Base-by-base conservation (phyloP, 768 basidiomycete genomes). In the Termitomyces sp. region DNA sequence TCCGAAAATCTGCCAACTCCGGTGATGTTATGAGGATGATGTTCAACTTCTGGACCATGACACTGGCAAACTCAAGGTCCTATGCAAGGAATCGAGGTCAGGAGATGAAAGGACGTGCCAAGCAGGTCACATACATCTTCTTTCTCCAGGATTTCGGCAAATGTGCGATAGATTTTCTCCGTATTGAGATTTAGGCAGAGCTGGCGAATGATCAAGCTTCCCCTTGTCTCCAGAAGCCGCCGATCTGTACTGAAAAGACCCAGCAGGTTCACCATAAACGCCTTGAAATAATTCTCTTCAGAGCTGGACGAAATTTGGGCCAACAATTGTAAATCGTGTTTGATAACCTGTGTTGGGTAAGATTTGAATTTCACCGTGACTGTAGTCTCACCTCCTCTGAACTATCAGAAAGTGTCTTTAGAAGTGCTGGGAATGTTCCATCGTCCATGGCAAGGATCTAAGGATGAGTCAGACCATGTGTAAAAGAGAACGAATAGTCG, bases 51-150 rank as follows among this genome's bases (percentile, higher is more conserved):
- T 97, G 94, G 16, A 99, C 94, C 70, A 99, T 98, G 60, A 92
- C 89, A 65, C 94, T 93, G 2, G 96, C 95, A 70, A 98, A 98
- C 70, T 98, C 97, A 43, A 98, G 82, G 69, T 99, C 97, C 93
- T 96, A 58, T 30, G 28, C 28, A 13, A 5, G 52, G 33, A 28
- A 24, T 62, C 47, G 53, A 59, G 18, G 46, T 10, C 24, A 38
- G n/a, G 20, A 30, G 54, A 55, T 18, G 28, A 4, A 54, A 22
- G 47, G 20, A 11, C 13, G 22, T 22, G 5, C 14, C 28, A 26
- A 28, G 2, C 14, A 35, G 18, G 30, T 13, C 0, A 68, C 81
- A 52, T 61, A 94, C 95, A 76, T 98, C 97, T 75, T 99, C 97
- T 69, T 94, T 95, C 75, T 98, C 97, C 63, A 99, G 70, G 36